Evolutionary conservation across 257 asterid species (phyloP).

Genomic region (Nicotiana knightiana): DNA sequence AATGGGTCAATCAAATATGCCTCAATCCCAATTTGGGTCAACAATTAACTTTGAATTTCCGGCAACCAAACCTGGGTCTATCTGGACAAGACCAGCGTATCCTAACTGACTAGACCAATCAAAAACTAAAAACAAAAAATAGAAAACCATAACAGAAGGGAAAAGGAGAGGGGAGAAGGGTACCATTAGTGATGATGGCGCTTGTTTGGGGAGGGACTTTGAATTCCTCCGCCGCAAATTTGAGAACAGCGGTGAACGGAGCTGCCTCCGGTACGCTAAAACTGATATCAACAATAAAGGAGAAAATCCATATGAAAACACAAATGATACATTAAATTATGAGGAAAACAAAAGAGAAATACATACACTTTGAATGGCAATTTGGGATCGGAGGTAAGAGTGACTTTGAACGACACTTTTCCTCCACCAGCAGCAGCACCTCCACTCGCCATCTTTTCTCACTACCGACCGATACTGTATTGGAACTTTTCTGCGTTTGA

Average conservation of each 20-base stretch:
- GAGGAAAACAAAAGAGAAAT: background rate
- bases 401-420: slow-evolving; percentile 11
- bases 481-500: background rate
- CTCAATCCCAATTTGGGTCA: background rate
- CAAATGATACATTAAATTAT: background rate
- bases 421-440: background rate
- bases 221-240: slow-evolving; percentile 96
- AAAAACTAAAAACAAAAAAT: background rate
- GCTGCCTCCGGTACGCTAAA: slow-evolving; percentile 98
- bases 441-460: slow-evolving; percentile 1
- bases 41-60: background rate
- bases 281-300: slow-evolving; percentile 23
- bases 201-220: slow-evolving; percentile 97
- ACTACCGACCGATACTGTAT: background rate
- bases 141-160: background rate
- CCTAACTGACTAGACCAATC: background rate
- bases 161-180: background rate
- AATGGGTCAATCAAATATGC: background rate
- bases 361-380: slow-evolving; percentile 8
- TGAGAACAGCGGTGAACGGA: slow-evolving; percentile 94
- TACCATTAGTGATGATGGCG: slow-evolving; percentile 93
- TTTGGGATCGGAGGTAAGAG: slow-evolving; percentile 8
- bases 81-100: background rate
- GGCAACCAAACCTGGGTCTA: background rate
- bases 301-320: background rate